Conservation (phyloP, 345 rosid genomes). For the Sonneratia alba region DNA sequence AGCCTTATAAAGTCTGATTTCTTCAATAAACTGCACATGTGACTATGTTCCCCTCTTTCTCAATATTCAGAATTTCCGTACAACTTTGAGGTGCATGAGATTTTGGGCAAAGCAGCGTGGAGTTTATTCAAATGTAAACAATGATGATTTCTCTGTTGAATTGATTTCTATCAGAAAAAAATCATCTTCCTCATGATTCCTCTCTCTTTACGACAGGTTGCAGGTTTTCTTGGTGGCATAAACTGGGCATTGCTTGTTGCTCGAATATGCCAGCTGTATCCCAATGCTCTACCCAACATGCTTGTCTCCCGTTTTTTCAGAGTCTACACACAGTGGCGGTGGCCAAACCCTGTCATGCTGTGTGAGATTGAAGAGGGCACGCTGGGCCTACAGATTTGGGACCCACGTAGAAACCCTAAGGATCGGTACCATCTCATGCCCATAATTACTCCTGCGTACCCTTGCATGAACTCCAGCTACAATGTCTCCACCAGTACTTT, state of each 20-base stretch:
- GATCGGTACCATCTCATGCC: constrained; percentile 92
- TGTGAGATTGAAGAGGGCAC: constrained; percentile 80
- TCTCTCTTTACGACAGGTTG: constrained; percentile 41
- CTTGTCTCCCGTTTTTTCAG: constrained; percentile 86
- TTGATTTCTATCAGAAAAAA: not conserved
- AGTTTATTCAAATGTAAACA: constrained; percentile 87
- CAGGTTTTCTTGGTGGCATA: constrained; percentile 98
- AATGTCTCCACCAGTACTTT: constrained; percentile 86
- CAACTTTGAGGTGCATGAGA: constrained; percentile 87
- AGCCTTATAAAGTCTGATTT: not conserved
- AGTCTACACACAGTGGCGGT: constrained; percentile 91
- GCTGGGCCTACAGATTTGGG: constrained; percentile 94
- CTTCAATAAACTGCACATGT: constrained; percentile 6
- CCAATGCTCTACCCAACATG: constrained; percentile 94
- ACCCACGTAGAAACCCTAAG: constrained; percentile 82
- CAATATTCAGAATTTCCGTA: constrained; percentile 64
- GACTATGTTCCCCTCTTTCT: constrained; percentile 11
- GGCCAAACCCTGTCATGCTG: constrained; percentile 97
- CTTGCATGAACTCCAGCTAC: constrained; percentile 96
- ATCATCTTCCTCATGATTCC: constrained; percentile 7
- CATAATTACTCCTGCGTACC: constrained; percentile 96
- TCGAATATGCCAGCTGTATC: constrained; percentile 95
- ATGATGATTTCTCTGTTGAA: not conserved
- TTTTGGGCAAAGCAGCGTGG: constrained; percentile 98
- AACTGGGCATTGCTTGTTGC: constrained; percentile 99